Conservation (phyloP, 2,329 filamentous ascomycete genomes). For the Lecanicillium sp. region DNA sequence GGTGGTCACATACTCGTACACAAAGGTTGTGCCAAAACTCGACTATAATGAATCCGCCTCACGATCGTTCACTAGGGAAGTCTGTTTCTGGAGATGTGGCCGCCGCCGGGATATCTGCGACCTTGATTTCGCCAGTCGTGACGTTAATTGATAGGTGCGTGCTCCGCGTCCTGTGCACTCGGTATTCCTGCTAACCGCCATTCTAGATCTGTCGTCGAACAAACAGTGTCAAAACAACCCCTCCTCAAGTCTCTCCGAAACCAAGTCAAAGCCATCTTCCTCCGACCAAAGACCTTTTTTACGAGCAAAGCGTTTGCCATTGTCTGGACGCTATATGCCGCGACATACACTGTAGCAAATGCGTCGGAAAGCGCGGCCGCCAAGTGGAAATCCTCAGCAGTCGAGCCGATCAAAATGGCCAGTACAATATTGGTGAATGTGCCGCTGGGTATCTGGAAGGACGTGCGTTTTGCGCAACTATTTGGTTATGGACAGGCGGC, state of each 20-base stretch:
- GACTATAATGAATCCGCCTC: conserved; percentile 1
- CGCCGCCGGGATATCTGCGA: conserved; percentile 18
- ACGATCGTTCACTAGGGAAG: too few species aligned
- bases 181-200: too few species aligned
- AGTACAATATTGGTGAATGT: conserved; percentile 23
- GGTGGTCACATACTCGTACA: too few species aligned
- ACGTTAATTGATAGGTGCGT: conserved; percentile 21
- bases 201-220: conserved; percentile 12
- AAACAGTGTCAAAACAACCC: conserved; percentile 9
- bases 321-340: too few species aligned
- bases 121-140: conserved; percentile 19
- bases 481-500: too few species aligned
- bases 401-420: conserved; percentile 17
- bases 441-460: conserved; percentile 23
- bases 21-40: too few species aligned
- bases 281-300: too few species aligned
- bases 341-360: too few species aligned
- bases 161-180: too few species aligned
- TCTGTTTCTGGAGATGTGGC: conserved; percentile 12
- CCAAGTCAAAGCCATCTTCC: conserved; percentile 6
- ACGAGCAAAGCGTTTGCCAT: too few species aligned
- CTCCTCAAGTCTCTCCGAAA: conserved; percentile 8
- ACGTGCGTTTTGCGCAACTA: conserved; percentile 21
- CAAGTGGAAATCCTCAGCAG: conserved; percentile 16
- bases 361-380: conserved; percentile 10